Base-by-base conservation (phyloP, 805 yeast genomes). In the Cyberlindnera lachancei region DNA sequence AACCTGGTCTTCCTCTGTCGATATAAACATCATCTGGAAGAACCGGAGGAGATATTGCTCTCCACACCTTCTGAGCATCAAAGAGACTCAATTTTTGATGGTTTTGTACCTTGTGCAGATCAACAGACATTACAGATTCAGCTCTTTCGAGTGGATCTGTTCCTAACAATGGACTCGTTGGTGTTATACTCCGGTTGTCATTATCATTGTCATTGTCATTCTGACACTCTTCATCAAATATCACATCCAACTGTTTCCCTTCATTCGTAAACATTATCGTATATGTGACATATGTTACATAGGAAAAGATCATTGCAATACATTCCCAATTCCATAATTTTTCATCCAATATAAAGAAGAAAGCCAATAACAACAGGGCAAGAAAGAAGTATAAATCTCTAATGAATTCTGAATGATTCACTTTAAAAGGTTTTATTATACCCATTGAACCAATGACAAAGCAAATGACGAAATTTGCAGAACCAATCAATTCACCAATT, bases 401-500 rank as follows among this genome's bases (percentile, higher is more conserved):
- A 6, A 75, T 25, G 48, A 86, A 83, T 22, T 63, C 58, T 4
- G 40, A 30, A 31, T 59, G 57, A 26, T 72, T 65, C 22, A 85
- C 81, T 33, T 68, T 56, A 39, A 79, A 76, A 0, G 95, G 88
- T 23, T 70, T 65, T 1, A 77, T 53, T 0, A 87, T 53, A 0
- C 84, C 79, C 72, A 90, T 81, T 0, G 75, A 54, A 0, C 97
- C 97, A 16, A 84, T 65, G 0, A 90, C 83, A 10, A 85, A 79
- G 2, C 90, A 75, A 3, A 82, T 67, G 13, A 88, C 74, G 49
- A 92, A 87, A 27, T 82, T 73, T 0, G 94, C 83, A 2, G 96
- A 92, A 1, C 98, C 97, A 20, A 87, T 58, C n/a, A 90, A 62
- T 53, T 88, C 96, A 1, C 96, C 92, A 6, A 90, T 58, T 0